phyloP scores from a whole-genome alignment of 2,329 filamentous ascomycete genomes.

The Pestalotiopsis sp. region DNA sequence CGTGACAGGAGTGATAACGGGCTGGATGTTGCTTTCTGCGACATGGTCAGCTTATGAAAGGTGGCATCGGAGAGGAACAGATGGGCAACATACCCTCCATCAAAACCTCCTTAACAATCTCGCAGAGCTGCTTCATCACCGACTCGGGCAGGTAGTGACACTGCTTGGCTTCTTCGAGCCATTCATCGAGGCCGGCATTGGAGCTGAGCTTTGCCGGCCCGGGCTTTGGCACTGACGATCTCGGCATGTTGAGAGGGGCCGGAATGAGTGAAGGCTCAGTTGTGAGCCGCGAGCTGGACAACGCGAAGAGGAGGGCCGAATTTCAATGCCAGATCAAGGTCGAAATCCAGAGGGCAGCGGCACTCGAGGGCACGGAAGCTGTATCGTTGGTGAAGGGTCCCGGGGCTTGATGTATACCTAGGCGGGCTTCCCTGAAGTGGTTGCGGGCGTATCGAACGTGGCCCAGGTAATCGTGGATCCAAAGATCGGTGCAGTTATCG shows the following conservation, averaged over 20 bases:
- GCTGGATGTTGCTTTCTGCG: constrained; percentile 95
- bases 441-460: background rate
- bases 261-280: background rate
- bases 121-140: constrained; percentile 98
- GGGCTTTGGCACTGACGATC: constrained; percentile 71
- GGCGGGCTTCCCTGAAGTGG: background rate
- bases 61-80: background rate
- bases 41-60: background rate
- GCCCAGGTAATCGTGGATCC: background rate
- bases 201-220: constrained; percentile 84
- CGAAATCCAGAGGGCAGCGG: background rate
- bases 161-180: constrained; percentile 94
- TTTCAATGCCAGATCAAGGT: background rate
- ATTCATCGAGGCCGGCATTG: constrained; percentile 89
- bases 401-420: background rate
- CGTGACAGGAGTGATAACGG: constrained; percentile 94
- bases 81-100: constrained; percentile 77
- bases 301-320: background rate
- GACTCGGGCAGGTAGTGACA: constrained; percentile 95
- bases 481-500: background rate
- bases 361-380: background rate
- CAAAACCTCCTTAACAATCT: constrained; percentile 97
- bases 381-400: background rate
- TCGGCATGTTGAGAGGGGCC: constrained; percentile 12
- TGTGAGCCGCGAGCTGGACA: background rate